Evolutionary conservation across 176 grass and related monocot genomes (phyloP).

Genomic region (Rhynchospora pubera): DNA sequence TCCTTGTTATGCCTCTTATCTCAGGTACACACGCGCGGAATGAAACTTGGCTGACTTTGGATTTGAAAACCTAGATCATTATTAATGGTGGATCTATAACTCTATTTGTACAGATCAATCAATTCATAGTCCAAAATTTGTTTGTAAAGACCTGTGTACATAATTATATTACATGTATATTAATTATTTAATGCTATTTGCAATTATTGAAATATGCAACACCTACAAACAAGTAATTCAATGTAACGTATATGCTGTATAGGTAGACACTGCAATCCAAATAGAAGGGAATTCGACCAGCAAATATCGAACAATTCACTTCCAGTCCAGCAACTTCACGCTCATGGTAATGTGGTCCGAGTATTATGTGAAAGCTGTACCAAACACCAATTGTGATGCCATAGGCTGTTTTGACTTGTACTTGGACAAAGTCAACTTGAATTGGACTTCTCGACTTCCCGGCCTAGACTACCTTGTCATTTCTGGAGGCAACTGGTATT

Average conservation of each 20-base stretch:
- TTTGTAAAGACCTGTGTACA: no score
- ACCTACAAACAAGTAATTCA: no score
- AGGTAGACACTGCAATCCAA: constrained; percentile 39
- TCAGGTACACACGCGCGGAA: constrained; percentile 6
- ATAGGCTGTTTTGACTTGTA: constrained; percentile 39
- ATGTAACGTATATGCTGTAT: constrained; percentile 8
- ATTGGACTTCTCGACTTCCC: constrained; percentile 36
- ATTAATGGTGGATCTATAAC: neutral
- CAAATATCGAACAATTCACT: constrained; percentile 44
- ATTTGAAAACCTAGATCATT: neutral
- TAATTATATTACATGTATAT: no score
- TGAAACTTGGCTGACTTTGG: no score
- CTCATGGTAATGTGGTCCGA: constrained; percentile 60
- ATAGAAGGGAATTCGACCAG: constrained; percentile 28
- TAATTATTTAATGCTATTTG: no score
- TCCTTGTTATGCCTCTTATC: constrained; percentile 54
- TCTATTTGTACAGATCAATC: no score
- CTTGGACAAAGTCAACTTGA: constrained; percentile 57
- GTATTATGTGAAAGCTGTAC: constrained; percentile 48
- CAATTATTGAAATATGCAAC: neutral
- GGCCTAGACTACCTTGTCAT: constrained; percentile 50
- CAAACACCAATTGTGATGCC: constrained; percentile 44
- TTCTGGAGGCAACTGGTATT: constrained; percentile 51
- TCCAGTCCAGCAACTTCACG: constrained; percentile 48
- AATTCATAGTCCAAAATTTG: no score